Conservation (phyloP, 805 yeast species). For the Torulaspora quercuum region DNA sequence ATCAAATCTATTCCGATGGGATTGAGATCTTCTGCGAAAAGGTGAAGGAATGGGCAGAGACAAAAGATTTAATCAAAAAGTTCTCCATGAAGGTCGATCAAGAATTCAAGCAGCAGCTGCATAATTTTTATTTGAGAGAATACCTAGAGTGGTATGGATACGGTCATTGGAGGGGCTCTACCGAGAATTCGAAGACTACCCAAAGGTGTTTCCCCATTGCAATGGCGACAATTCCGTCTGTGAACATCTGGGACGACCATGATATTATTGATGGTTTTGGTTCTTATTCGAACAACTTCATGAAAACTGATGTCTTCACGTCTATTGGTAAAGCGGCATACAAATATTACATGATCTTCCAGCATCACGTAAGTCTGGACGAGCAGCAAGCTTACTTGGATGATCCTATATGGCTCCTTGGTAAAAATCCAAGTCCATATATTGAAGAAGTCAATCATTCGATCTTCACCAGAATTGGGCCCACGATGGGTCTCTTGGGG, state of each 20-base stretch:
- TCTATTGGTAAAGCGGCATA: slow-evolving; percentile 77
- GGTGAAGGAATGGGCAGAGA: slow-evolving; percentile 61
- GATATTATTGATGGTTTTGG: slow-evolving; percentile 97
- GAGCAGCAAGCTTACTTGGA: slow-evolving; percentile 42
- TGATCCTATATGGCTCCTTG: slow-evolving; percentile 61
- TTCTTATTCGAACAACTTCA: slow-evolving; percentile 72
- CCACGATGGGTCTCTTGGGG: slow-evolving; percentile 66
- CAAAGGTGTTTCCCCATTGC: slow-evolving; percentile 72
- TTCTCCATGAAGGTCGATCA: slow-evolving; percentile 43
- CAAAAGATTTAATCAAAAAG: slow-evolving; percentile 48
- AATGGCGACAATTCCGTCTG: slow-evolving; percentile 75
- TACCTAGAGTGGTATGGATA: slow-evolving; percentile 87
- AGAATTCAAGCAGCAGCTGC: slow-evolving; percentile 52
- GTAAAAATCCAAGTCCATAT: slow-evolving; percentile 59
- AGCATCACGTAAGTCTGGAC: slow-evolving; percentile 65
- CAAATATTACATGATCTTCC: slow-evolving; percentile 85
- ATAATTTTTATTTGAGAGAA: slow-evolving; percentile 63
- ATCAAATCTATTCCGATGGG: slow-evolving; percentile 86
- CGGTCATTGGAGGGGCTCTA: slow-evolving; percentile 76
- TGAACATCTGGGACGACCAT: slow-evolving; percentile 91
- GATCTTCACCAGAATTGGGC: slow-evolving; percentile 68
- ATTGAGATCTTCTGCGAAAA: slow-evolving; percentile 55
- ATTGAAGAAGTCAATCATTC: slow-evolving; percentile 68
- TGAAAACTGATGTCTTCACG: slow-evolving; percentile 63
- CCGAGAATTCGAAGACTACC: slow-evolving; percentile 52